These are phyloP conservation scores for Rhinocladiella similis DNA, from an alignment of 2,329 filamentous ascomycete species.

Conservation along the genomic window DNA sequence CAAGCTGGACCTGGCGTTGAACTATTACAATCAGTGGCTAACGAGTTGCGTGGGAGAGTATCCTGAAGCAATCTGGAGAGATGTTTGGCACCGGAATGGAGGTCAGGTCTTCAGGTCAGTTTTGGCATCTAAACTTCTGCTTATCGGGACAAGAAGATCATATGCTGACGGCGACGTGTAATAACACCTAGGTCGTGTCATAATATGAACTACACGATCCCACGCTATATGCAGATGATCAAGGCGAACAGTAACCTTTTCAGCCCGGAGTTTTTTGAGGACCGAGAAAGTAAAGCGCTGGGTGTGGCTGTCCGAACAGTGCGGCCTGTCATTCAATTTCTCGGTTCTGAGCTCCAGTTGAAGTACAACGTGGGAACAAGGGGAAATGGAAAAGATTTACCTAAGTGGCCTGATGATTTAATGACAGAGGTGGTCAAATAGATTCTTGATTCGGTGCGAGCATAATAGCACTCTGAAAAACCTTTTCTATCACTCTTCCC, in stretches of 20 bases:
- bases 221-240: constrained; percentile 44
- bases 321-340: constrained; percentile 48
- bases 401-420: constrained; percentile 49
- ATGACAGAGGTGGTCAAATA: constrained; percentile 25
- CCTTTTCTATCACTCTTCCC: no score
- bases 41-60: constrained; percentile 41
- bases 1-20: constrained; percentile 25
- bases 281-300: constrained; percentile 38
- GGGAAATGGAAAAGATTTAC: constrained; percentile 51
- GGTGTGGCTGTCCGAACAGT: constrained; percentile 41
- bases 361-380: constrained; percentile 52
- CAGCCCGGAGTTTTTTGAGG: constrained; percentile 51
- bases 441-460: no score
- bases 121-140: no score
- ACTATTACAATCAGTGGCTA: constrained; percentile 45
- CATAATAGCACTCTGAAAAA: no score
- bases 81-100: constrained; percentile 49
- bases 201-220: constrained; percentile 46
- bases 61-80: constrained; percentile 47
- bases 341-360: constrained; percentile 39
- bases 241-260: constrained; percentile 45
- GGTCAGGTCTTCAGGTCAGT: constrained; percentile 50
- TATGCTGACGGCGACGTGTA: no score
- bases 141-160: background rate
- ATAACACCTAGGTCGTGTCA: constrained; percentile 42